phyloP scores from a whole-genome alignment of 2,329 filamentous ascomycete genomes.

The Xylariaceae sp. region DNA sequence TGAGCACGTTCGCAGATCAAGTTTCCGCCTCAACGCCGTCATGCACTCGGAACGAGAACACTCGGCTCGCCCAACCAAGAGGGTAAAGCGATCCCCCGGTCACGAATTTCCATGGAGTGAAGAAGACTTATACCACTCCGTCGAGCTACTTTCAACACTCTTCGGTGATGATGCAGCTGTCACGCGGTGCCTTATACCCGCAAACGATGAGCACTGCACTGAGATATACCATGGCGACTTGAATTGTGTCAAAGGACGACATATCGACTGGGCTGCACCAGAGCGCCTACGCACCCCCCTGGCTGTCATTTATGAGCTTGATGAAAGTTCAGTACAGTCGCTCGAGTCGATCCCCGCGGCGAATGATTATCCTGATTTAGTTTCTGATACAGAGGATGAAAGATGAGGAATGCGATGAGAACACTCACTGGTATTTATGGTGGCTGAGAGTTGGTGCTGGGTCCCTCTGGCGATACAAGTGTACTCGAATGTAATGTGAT shows the following conservation, averaged over 20 bases:
- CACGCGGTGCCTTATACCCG: constrained; percentile 14
- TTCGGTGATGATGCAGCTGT: constrained; percentile 15
- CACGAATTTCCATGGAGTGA: neutral
- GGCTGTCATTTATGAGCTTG: constrained; percentile 23
- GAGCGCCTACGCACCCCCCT: constrained; percentile 12
- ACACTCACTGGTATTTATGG: neutral
- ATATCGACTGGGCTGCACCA: neutral
- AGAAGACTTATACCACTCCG: constrained; percentile 7
- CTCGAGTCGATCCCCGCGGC: constrained; percentile 8
- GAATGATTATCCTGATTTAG: constrained; percentile 18
- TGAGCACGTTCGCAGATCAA: constrained; percentile 19
- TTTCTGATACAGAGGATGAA: constrained; percentile 20
- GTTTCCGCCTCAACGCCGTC: constrained; percentile 27
- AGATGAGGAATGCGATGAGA: constrained; percentile 11
- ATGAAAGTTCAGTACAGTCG: constrained; percentile 20
- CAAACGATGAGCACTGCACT: constrained; percentile 5
- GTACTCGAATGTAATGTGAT: neutral
- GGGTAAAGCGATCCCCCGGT: constrained; percentile 14
- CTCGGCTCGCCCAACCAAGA: constrained; percentile 26
- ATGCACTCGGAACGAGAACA: constrained; percentile 26
- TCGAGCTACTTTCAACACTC: constrained; percentile 20
- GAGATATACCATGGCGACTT: neutral
- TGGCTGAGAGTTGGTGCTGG: constrained; percentile 23
- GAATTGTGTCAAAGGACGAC: constrained; percentile 1
- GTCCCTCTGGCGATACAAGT: constrained; percentile 1